A percentile compares a stretch with the other conserved stretches of the same genome.
These are phyloP conservation scores for Fragilariopsis cylindrus DNA, from an alignment of 108 stramenopile species.

Conservation along the genomic window DNA sequence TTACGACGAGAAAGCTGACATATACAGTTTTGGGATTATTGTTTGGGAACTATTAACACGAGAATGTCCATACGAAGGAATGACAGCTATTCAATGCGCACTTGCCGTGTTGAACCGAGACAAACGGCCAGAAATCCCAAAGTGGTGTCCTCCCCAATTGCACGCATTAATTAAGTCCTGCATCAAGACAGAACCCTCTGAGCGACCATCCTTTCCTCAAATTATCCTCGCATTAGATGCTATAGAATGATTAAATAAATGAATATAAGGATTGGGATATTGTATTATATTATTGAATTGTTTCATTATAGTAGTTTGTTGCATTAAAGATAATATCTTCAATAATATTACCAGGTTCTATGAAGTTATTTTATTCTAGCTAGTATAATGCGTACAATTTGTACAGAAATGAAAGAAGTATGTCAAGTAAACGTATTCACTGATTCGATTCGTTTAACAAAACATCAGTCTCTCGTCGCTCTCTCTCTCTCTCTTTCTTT, in stretches of 20 bases:
- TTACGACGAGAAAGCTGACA: constrained; percentile 88
- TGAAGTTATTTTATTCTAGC: too few species aligned
- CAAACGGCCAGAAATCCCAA: constrained; percentile 73
- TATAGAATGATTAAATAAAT: constrained; percentile 48
- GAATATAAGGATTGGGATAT: too few species aligned
- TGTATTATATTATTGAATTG: too few species aligned
- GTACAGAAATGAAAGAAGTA: too few species aligned
- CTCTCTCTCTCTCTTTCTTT: too few species aligned
- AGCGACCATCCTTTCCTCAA: constrained; percentile 73
- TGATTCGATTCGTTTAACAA: too few species aligned
- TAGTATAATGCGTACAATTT: too few species aligned
- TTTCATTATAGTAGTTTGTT: too few species aligned
- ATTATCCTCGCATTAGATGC: constrained; percentile 69
- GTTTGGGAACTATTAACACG: constrained; percentile 81
- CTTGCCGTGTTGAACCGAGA: constrained; percentile 85
- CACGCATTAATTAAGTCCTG: constrained; percentile 72
- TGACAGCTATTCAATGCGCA: constrained; percentile 87
- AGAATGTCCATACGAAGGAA: constrained; percentile 90
- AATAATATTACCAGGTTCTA: too few species aligned
- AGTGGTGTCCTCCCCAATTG: constrained; percentile 81
- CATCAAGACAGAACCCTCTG: constrained; percentile 63
- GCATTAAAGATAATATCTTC: too few species aligned
- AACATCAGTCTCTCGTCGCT: too few species aligned
- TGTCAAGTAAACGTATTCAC: too few species aligned
- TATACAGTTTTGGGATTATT: constrained; percentile 84